phyloP scores from a whole-genome alignment of 208 protist genomes.

The Acanthamoeba quina region DNA sequence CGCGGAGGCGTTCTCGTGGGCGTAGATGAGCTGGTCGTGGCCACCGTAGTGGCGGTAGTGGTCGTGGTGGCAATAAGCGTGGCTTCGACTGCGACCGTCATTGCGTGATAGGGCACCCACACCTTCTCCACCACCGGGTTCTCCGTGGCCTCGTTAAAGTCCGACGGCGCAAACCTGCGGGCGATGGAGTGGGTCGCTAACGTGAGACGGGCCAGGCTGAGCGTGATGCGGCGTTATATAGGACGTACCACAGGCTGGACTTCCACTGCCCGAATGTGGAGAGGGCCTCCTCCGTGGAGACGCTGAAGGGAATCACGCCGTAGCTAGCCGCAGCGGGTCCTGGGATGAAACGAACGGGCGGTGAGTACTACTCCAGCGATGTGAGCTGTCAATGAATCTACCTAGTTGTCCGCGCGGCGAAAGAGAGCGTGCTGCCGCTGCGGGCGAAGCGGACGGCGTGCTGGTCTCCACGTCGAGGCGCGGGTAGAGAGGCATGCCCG shows the following conservation, averaged over 20 bases:
- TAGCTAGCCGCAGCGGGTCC: neutral
- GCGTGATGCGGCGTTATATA: neutral
- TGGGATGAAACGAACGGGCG: neutral
- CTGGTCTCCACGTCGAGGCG: neutral
- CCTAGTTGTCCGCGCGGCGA: neutral
- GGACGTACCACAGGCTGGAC: neutral
- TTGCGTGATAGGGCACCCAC: slow-evolving; percentile 24
- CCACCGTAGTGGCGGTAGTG: neutral
- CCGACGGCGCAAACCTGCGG: slow-evolving; percentile 5
- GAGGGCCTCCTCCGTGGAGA: neutral
- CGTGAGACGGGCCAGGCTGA: neutral
- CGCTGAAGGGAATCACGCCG: neutral
- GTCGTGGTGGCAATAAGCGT: neutral
- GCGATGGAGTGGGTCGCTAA: neutral
- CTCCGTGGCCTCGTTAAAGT: slow-evolving; percentile 26
- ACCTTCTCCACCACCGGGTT: neutral
- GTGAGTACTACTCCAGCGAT: too few species aligned
- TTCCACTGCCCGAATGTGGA: neutral
- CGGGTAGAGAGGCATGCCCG: neutral
- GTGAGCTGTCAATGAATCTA: neutral
- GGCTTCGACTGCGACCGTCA: slow-evolving; percentile 16
- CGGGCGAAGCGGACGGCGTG: too few species aligned
- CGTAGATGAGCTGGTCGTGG: neutral
- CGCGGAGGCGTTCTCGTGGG: neutral
- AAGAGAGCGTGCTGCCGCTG: neutral